These are phyloP conservation scores for Xanthoparmelia taractica DNA, from an alignment of 495 filamentous ascomycete species.

Conservation along the genomic window DNA sequence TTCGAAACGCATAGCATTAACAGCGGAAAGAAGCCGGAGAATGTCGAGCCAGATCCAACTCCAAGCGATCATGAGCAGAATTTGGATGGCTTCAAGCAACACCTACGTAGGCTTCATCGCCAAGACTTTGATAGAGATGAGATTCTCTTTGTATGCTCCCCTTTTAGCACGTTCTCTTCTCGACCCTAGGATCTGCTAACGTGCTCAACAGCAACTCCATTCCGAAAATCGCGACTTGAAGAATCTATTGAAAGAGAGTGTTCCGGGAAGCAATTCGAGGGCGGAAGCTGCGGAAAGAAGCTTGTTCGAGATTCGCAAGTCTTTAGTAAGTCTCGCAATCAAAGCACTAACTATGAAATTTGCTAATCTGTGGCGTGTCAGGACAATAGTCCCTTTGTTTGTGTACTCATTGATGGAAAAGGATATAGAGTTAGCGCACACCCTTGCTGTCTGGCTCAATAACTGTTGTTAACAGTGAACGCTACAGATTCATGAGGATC, in stretches of 20 bases:
- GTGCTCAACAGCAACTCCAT: background rate
- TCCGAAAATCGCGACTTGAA: background rate
- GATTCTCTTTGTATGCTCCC: background rate
- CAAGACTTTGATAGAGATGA: slow-evolving; percentile 5
- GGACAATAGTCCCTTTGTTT: slow-evolving; percentile 52
- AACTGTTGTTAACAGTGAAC: background rate
- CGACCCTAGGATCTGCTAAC: background rate
- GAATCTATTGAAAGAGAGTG: background rate
- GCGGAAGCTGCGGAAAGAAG: slow-evolving; percentile 8
- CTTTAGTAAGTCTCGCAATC: background rate
- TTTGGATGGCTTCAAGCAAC: background rate
- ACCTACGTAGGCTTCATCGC: background rate
- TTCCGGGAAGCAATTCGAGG: background rate
- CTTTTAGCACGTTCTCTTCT: background rate
- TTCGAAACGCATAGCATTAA: background rate
- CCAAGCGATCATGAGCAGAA: background rate
- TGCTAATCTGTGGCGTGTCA: slow-evolving; percentile 10
- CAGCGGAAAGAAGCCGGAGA: background rate
- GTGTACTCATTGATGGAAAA: slow-evolving; percentile 56
- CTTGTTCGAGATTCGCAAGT: slow-evolving; percentile 5
- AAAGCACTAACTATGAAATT: background rate
- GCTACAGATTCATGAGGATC: slow-evolving; percentile 46
- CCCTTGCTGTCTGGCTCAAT: background rate
- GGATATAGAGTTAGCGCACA: slow-evolving; percentile 41
- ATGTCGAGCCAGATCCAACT: too few species aligned